phyloP scores from a whole-genome alignment of 306 rosid genomes.

The Begonia masoniana region DNA sequence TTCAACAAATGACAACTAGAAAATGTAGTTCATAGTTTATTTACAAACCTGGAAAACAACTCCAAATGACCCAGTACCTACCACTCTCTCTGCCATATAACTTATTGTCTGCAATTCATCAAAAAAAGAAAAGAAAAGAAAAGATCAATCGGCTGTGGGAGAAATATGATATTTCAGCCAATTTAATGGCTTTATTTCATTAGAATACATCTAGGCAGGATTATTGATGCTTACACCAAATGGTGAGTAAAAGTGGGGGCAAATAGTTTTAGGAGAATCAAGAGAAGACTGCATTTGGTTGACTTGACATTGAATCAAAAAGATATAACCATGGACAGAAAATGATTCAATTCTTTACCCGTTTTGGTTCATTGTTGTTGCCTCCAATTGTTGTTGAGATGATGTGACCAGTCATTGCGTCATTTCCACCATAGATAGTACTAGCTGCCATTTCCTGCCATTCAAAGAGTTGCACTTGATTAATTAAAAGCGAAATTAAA shows the following conservation, averaged over 20 bases:
- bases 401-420: constrained; percentile 79
- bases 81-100: constrained; percentile 98
- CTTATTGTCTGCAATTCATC: constrained; percentile 68
- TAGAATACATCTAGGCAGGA: background rate
- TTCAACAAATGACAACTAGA: constrained; percentile 8
- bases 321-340: constrained; percentile 1
- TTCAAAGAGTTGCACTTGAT: constrained; percentile 16
- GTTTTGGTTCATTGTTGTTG: constrained; percentile 90
- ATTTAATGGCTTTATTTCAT: background rate
- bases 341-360: constrained; percentile 30
- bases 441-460: constrained; percentile 84
- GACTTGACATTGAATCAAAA: background rate
- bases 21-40: constrained; percentile 6
- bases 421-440: constrained; percentile 51
- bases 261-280: background rate
- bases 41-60: constrained; percentile 76
- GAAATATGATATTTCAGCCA: no score
- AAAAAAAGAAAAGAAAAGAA: constrained; percentile 5
- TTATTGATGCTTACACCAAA: background rate
- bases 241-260: background rate
- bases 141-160: background rate
- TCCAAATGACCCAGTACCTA: constrained; percentile 92
- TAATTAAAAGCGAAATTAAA: background rate
- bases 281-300: background rate
- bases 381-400: constrained; percentile 94